Evolutionary conservation across 768 basidiomycete species (phyloP), one percentile per base, ranked within the genome.

Genomic region (Candolleomyces eurysporus): DNA sequence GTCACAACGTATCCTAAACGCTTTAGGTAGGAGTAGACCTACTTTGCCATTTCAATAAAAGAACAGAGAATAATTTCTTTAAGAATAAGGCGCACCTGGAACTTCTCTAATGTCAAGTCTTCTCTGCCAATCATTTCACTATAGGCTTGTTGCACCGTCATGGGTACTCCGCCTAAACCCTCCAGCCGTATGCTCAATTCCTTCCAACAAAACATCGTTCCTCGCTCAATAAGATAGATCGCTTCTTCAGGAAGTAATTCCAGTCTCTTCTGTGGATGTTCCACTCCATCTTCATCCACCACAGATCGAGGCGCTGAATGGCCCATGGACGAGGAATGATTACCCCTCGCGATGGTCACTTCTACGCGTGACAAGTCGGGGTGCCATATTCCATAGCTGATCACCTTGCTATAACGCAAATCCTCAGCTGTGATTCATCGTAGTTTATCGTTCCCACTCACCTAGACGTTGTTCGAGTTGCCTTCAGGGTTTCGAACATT

Each of bases 211-310:
- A 92, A 90, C 63, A 98, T 75, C 2, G 90, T 82, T 0, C 97
- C 96, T 48, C 96, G 79, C 74, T 98, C 97, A 49, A 96, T 82
- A 36, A 98, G 84, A 77, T 98, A 98, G 17, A 99, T 81, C 0
- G 93, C 86, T 76, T 99, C 97, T 75, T 99, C 97, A 0, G 97
- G 97, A 2, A 99, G 80, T 0, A 99, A 80, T 68, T 98, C 94
- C 17, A 93, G 76, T 30, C 87, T 77, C 71, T 88, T 92, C 14
- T 83, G 80, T 1, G 75, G 59, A 67, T 84, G 89, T 46, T 73
- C 65, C 26, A 68, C 61, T n/a, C 72, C 71, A 26, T 74, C 69
- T 30, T 78, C 73, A 14, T 68, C 67, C 1, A 71, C n/a, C 10
- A 72, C 61, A 7, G 73, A 67, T 32, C 88, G 78, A 16, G 90